A percentile compares a stretch with the other conserved stretches of the same genome.
These are phyloP conservation scores for Ophiostoma novo-ulmi DNA, from an alignment of 2,329 filamentous ascomycete species.

Conservation along the genomic window DNA sequence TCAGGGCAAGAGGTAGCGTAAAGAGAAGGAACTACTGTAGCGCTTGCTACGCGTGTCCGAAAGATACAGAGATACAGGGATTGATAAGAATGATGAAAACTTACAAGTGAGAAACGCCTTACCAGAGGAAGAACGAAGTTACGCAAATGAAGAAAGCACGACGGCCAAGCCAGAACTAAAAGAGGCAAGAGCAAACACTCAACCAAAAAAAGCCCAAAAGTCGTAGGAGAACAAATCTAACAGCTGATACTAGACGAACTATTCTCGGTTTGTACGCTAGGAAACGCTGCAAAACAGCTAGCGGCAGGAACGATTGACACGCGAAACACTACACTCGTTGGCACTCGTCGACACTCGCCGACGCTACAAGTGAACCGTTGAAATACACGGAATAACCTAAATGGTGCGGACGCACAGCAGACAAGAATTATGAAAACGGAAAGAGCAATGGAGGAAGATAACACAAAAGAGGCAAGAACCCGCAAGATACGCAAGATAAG, in stretches of 20 bases:
- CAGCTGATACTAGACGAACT: neutral
- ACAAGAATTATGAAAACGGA: neutral
- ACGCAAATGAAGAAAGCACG: neutral
- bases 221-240: neutral
- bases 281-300: neutral
- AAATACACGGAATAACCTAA: neutral
- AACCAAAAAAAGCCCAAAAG: neutral
- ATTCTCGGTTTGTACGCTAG: neutral
- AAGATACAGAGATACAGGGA: too few relatives aligned
- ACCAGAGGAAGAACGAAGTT: neutral
- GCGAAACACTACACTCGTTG: neutral
- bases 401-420: neutral
- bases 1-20: neutral
- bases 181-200: neutral
- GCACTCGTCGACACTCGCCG: neutral
- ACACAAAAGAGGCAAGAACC: neutral
- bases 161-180: neutral
- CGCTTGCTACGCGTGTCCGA: too few relatives aligned
- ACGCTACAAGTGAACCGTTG: neutral
- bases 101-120: too few relatives aligned
- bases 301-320: constrained; percentile 4
- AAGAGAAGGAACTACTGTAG: neutral
- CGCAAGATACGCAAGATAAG: neutral
- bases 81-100: too few relatives aligned
- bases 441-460: neutral